Evolutionary conservation across 2,329 filamentous ascomycete genomes (phyloP).

Genomic region (Claviceps digitariae): DNA sequence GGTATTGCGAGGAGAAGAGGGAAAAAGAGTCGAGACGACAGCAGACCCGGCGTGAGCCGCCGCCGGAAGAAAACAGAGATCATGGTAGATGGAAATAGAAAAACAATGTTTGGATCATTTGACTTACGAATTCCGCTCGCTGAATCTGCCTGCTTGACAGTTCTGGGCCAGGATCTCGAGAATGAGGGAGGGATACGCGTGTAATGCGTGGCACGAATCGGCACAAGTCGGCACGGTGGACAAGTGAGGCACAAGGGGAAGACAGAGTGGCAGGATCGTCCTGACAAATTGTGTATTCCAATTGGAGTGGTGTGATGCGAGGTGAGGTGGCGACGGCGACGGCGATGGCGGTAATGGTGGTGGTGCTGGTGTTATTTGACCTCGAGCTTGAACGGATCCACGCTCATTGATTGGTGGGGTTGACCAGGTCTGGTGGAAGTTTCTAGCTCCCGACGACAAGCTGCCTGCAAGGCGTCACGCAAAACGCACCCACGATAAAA

Average conservation of each 20-base stretch:
- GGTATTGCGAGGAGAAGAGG: neutral
- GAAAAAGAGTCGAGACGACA: neutral
- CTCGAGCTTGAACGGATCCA: neutral
- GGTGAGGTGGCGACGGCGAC: neutral
- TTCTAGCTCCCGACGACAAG: slow-evolving; percentile 9
- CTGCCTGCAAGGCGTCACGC: no score
- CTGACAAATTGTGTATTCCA: neutral
- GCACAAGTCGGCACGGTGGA: neutral
- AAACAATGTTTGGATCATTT: neutral
- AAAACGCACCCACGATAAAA: neutral
- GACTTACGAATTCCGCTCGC: neutral
- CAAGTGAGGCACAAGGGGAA: neutral
- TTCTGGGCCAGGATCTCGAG: neutral
- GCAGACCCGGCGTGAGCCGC: neutral
- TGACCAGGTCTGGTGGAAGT: slow-evolving; percentile 9
- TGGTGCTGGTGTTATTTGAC: neutral
- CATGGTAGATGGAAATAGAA: neutral
- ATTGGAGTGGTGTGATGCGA: neutral
- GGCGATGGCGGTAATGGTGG: neutral
- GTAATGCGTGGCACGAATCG: neutral
- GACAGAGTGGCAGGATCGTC: neutral
- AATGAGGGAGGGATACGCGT: neutral
- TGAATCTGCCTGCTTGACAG: neutral
- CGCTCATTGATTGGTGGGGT: neutral
- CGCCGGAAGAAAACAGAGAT: neutral